These are phyloP conservation scores for Melocanna baccifera DNA, from an alignment of 176 grass and related monocot genomes.

Conservation along the genomic window DNA sequence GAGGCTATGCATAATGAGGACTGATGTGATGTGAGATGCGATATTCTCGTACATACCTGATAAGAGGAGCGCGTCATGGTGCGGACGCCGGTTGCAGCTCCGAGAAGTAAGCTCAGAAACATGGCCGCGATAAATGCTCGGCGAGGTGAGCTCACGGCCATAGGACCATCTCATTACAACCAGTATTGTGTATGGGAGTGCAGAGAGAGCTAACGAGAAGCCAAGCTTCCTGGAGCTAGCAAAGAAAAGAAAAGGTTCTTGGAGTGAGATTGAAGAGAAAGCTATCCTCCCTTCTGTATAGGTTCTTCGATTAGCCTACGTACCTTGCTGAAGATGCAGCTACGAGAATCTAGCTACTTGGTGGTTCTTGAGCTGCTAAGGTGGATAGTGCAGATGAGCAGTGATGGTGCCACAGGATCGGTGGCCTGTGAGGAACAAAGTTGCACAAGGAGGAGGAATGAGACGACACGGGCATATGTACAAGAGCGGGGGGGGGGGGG, in stretches of 20 bases:
- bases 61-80: conserved; percentile 17
- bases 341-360: background rate
- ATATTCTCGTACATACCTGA: conserved; percentile 48
- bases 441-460: conserved; percentile 19
- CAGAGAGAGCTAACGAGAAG: background rate
- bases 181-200: background rate
- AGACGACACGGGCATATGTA: conserved; percentile 35
- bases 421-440: conserved; percentile 10
- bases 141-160: conserved; percentile 57
- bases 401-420: background rate
- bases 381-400: conserved; percentile 2
- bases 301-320: background rate
- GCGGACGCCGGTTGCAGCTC: conserved; percentile 36
- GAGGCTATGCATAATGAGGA: background rate
- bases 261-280: conserved; percentile 1
- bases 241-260: background rate
- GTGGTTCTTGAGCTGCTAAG: background rate
- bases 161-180: conserved; percentile 43
- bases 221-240: conserved; percentile 11
- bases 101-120: conserved; percentile 48
- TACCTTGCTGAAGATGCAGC: conserved; percentile 2
- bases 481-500: conserved; percentile 2
- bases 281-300: background rate
- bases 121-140: conserved; percentile 33
- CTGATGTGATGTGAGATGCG: background rate